A percentile compares a stretch with the other conserved stretches of the same genome.
Conservation (phyloP, 805 yeast genomes). For the Saccharomyces cerevisiae region DNA sequence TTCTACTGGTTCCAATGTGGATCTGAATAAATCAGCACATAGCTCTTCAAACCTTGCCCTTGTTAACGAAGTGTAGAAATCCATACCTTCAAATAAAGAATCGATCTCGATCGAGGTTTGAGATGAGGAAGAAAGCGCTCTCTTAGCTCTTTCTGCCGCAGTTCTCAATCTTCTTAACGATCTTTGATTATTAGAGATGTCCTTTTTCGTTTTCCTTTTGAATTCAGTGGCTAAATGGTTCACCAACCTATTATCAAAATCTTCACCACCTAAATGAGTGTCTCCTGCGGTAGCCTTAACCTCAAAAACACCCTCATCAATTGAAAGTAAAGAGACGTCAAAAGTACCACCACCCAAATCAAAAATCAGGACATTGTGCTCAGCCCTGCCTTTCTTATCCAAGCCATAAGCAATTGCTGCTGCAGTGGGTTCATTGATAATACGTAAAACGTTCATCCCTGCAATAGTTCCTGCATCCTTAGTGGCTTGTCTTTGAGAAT, state of each 20-base stretch:
- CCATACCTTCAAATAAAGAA: constrained; percentile 87
- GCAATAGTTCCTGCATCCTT: constrained; percentile 95
- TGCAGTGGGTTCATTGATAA: constrained; percentile 93
- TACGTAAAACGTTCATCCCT: constrained; percentile 86
- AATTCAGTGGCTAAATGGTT: constrained; percentile 82
- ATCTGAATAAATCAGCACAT: constrained; percentile 86
- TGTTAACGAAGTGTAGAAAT: constrained; percentile 89
- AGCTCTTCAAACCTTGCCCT: constrained; percentile 96
- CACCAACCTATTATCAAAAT: constrained; percentile 88
- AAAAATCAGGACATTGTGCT: constrained; percentile 80
- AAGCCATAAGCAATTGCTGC: constrained; percentile 96
- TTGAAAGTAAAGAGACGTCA: constrained; percentile 84
- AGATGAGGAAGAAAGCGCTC: constrained; percentile 90
- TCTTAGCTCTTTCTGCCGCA: constrained; percentile 96
- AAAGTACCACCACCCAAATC: constrained; percentile 97
- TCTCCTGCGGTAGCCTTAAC: constrained; percentile 71
- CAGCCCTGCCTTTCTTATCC: constrained; percentile 64
- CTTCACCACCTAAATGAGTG: constrained; percentile 94
- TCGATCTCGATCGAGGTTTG: constrained; percentile 92
- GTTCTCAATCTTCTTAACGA: constrained; percentile 93
- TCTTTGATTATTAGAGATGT: constrained; percentile 80
- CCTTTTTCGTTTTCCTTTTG: constrained; percentile 93
- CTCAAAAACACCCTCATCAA: constrained; percentile 92
- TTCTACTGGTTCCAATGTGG: constrained; percentile 89
- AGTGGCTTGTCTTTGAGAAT: constrained; percentile 95